These are phyloP conservation scores for Gardenia jasminoides DNA, from an alignment of 257 asterid genomes.

Conservation along the genomic window DNA sequence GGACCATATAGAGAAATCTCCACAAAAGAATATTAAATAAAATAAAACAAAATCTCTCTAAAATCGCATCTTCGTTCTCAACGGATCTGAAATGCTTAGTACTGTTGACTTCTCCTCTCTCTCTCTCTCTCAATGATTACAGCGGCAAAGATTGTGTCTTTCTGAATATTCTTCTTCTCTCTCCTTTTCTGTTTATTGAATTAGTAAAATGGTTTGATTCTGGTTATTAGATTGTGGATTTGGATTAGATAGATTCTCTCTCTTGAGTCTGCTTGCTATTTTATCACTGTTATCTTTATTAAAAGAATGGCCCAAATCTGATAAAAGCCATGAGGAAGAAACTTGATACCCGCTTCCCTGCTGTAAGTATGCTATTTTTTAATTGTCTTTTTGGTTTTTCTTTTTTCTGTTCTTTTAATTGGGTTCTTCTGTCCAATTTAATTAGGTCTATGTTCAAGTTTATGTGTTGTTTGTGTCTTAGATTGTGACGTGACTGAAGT, in stretches of 20 bases:
- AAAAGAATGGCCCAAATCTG: conserved; percentile 10
- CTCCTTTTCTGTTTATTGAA: too few species aligned
- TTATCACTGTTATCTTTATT: not conserved
- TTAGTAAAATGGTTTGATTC: not conserved
- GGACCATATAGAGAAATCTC: too few species aligned
- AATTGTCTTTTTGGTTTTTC: not conserved
- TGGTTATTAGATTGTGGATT: conserved; percentile 2
- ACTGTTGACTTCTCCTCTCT: not conserved
- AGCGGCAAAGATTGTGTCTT: not conserved
- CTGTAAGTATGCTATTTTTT: conserved; percentile 35
- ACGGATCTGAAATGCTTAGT: conserved; percentile 12
- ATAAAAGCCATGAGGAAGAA: conserved; percentile 53
- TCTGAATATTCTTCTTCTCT: conserved; percentile 2
- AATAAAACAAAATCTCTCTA: too few species aligned
- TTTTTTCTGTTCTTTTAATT: not conserved
- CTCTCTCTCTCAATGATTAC: not conserved
- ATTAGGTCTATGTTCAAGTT: too few species aligned
- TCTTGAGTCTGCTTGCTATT: not conserved
- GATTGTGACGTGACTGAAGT: not conserved
- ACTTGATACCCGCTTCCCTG: conserved; percentile 81
- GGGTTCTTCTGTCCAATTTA: not conserved
- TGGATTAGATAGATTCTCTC: conserved; percentile 5
- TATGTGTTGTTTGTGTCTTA: not conserved
- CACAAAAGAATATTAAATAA: too few species aligned
- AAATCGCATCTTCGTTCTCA: not conserved